Evolutionary conservation across 768 basidiomycete species (phyloP).

Genomic region (Neoboletus magnificus): DNA sequence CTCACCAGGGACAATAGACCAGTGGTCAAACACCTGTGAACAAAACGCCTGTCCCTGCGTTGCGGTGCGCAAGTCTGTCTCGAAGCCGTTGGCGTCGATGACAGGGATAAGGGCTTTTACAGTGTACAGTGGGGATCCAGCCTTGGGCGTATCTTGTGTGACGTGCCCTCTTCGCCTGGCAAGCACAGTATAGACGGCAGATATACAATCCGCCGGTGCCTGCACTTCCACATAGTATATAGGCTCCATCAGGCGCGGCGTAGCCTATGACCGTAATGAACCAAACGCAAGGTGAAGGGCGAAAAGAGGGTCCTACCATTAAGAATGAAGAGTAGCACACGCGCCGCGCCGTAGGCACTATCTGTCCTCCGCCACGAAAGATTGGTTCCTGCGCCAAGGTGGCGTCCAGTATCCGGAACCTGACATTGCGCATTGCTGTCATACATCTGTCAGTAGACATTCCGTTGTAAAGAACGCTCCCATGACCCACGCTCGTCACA

Average conservation of each 20-base stretch:
- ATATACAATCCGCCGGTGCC: constrained; percentile 97
- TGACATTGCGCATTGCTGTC: constrained; percentile 95
- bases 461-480: not conserved
- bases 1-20: constrained; percentile 96
- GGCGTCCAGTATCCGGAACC: constrained; percentile 94
- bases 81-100: constrained; percentile 98
- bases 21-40: constrained; percentile 95
- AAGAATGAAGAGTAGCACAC: constrained; percentile 99
- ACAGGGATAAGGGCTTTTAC: constrained; percentile 98
- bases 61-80: constrained; percentile 95
- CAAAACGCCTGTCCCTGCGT: constrained; percentile 99
- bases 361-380: constrained; percentile 96
- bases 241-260: constrained; percentile 94
- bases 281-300: constrained; percentile 3
- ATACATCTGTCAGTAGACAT: not conserved
- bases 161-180: constrained; percentile 99
- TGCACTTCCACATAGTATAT: constrained; percentile 99
- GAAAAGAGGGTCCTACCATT: constrained; percentile 61
- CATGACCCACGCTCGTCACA: constrained; percentile 94
- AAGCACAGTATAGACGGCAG: constrained; percentile 96
- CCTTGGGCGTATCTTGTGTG: constrained; percentile 96
- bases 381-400: constrained; percentile 93
- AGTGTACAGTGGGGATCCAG: constrained; percentile 95
- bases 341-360: constrained; percentile 96
- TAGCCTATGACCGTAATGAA: constrained; percentile 54